phyloP scores from a whole-genome alignment of 1,284 basidiomycete genomes.

The Moesziomyces sp. region DNA sequence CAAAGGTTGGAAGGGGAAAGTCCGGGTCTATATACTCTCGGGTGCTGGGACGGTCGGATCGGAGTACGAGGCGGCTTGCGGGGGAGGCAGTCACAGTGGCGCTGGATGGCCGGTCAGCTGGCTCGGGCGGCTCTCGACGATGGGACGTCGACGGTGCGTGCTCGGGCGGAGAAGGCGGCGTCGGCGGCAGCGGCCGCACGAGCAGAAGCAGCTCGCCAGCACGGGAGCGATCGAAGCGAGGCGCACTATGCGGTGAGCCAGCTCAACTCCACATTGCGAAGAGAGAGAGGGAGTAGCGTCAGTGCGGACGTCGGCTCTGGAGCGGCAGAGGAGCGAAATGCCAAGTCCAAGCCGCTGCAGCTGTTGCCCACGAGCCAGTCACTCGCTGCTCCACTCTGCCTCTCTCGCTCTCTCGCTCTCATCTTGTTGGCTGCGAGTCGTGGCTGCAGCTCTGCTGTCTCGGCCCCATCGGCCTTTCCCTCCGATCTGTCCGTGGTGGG shows the following conservation, averaged over 20 bases:
- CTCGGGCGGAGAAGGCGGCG: no score
- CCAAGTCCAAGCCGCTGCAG: background rate
- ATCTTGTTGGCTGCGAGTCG: no score
- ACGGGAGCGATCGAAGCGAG: no score
- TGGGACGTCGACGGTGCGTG: no score
- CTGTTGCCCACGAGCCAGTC: conserved; percentile 2
- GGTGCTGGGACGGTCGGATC: conserved; percentile 4
- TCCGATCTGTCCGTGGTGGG: conserved; percentile 10
- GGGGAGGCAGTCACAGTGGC: background rate
- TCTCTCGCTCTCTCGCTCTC: background rate
- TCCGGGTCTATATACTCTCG: conserved; percentile 20
- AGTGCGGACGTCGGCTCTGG: background rate
- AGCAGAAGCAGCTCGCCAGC: background rate
- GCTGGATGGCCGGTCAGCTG: no score
- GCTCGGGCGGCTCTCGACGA: no score
- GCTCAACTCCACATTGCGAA: conserved; percentile 7
- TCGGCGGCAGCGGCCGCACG: background rate
- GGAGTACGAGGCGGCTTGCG: background rate
- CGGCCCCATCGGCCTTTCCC: conserved; percentile 33
- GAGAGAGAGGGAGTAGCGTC: background rate
- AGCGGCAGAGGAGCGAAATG: conserved; percentile 4
- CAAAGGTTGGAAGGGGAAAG: background rate
- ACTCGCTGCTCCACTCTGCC: background rate
- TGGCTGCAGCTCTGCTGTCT: conserved; percentile 1
- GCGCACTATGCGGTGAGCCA: background rate